A percentile compares a stretch with the other conserved stretches of the same genome.
Evolutionary conservation across 2,329 filamentous ascomycete species (phyloP).

Genomic region (Pseudocercospora eumusae): DNA sequence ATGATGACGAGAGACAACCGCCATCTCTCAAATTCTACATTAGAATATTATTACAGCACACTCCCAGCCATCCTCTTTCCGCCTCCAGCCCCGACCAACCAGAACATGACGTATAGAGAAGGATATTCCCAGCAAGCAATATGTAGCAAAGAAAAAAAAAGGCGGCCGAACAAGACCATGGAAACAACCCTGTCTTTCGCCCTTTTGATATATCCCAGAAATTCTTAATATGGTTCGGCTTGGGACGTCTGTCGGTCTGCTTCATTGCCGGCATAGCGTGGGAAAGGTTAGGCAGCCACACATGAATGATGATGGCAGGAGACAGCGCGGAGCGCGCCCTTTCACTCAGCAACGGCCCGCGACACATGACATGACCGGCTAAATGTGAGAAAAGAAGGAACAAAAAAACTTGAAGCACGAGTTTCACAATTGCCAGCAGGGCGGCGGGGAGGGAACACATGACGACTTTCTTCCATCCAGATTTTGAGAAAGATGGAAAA

Average conservation of each 20-base stretch:
- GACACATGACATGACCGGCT: too few species aligned
- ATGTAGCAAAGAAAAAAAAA: background rate
- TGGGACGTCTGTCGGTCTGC: too few species aligned
- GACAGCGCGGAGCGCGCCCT: too few species aligned
- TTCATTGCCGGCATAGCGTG: background rate
- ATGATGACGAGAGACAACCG: too few species aligned
- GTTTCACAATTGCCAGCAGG: background rate
- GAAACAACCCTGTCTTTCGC: background rate
- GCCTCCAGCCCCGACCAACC: background rate
- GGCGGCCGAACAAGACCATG: background rate
- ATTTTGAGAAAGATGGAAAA: too few species aligned
- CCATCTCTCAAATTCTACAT: background rate
- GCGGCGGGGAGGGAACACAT: background rate
- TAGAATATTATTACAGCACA: background rate
- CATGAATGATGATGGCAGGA: too few species aligned
- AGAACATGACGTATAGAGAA: constrained; percentile 3
- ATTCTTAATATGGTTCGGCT: background rate
- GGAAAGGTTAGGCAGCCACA: background rate
- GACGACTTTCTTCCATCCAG: too few species aligned
- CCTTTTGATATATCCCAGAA: constrained; percentile 1
- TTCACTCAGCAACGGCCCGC: too few species aligned
- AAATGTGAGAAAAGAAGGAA: too few species aligned
- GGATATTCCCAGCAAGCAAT: background rate
- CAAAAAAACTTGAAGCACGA: background rate
- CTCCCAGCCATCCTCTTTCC: background rate